Evolutionary conservation across 2,329 filamentous ascomycete species (phyloP), one percentile per base, ranked within the genome.

Genomic region (Penicillium sp.): DNA sequence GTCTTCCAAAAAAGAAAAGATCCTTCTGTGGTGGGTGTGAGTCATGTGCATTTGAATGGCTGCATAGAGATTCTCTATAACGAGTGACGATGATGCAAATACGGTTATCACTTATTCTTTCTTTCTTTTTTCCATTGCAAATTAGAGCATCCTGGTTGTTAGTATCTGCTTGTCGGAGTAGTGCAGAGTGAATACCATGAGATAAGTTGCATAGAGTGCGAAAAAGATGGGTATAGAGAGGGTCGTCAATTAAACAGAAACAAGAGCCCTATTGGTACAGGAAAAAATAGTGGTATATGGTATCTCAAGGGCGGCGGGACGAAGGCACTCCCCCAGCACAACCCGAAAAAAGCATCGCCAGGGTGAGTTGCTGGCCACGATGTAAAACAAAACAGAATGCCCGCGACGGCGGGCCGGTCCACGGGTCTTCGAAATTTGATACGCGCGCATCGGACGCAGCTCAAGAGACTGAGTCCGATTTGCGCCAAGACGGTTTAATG

Each of bases 271-370:
- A 61, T 52, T 64, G 54, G 56, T 65, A 65, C 63, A 64, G 42
- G 29, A 60, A 58, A 44, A 48, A 44, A 44, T 45, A 45, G 51
- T 59, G 55, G 55, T 58, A 52, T 60, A 51, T 65, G 63, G 63
- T 65, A 65, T 65, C 63, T 63, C 61, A 62, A 61, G 44, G 60
- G 53, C 49, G 44, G 55, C 56, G 60, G 42, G 64, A 49, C 52
- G 53, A 33, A 45, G n/a, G n/a, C 40, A 51, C 31, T 55, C 47
- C 34, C 44, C 57, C 50, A 58, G 58, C 60, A 58, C 61, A 56
- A 54, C 40, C 52, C 57, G 50, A 56, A 61, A 51, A 59, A 63
- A 56, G 43, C 5, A 28, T 28, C 43, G 42, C 40, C 19, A 50
- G 29, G 57, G 37, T 52, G 52, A 37, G 42, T 40, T 47, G 51